Evolutionary conservation across 306 rosid genomes (phyloP).

Genomic region (Alnus glutinosa): DNA sequence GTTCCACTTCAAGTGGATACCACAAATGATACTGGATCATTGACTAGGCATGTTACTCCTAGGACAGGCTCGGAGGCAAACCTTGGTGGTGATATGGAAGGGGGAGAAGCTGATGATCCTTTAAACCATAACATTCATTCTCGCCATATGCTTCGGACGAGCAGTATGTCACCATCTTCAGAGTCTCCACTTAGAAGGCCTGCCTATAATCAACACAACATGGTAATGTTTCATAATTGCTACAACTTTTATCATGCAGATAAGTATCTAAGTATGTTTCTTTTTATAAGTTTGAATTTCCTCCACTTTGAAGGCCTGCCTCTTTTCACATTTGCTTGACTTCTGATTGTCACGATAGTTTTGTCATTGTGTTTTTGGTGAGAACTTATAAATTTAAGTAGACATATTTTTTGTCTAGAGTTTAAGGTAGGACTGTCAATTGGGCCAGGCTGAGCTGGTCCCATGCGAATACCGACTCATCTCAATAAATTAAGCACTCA

Average conservation of each 20-base stretch:
- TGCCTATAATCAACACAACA: constrained; percentile 46
- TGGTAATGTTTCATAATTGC: constrained; percentile 46
- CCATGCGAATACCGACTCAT: background rate
- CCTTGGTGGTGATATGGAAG: constrained; percentile 64
- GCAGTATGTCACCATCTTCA: constrained; percentile 87
- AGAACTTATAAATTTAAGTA: background rate
- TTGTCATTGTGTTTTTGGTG: background rate
- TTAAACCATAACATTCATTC: constrained; percentile 53
- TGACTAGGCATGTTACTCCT: constrained; percentile 49
- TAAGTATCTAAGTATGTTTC: constrained; percentile 10
- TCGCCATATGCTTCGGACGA: constrained; percentile 53
- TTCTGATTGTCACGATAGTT: background rate
- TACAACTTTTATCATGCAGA: background rate
- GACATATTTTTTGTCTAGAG: background rate
- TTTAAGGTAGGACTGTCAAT: background rate
- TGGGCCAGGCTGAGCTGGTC: background rate
- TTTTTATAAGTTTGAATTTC: background rate
- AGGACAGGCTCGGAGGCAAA: constrained; percentile 64
- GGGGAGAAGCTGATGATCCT: constrained; percentile 70
- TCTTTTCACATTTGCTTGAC: background rate
- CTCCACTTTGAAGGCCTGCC: constrained; percentile 2
- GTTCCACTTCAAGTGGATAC: constrained; percentile 63
- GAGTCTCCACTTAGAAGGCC: constrained; percentile 90
- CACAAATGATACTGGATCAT: constrained; percentile 63
- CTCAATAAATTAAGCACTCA: background rate